A percentile compares a stretch with the other conserved stretches of the same genome.
Evolutionary conservation across 306 rosid genomes (phyloP).

Genomic region (Pueraria montana): DNA sequence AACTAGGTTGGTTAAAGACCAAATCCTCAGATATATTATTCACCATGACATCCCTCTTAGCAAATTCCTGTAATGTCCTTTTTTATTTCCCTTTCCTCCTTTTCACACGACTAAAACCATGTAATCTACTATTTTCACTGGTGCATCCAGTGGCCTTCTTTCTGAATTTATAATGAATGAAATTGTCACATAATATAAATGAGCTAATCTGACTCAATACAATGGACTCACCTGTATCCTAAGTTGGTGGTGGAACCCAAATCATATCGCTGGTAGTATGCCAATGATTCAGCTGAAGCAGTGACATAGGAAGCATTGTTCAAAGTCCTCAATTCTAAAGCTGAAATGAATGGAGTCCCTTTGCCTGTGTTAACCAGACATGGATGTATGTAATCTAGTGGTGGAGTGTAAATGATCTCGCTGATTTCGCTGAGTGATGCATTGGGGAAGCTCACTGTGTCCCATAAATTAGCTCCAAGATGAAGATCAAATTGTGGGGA

Average conservation of each 20-base stretch:
- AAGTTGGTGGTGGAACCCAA: conserved; percentile 38
- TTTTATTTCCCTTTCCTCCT: too few relatives aligned
- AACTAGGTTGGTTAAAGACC: background rate
- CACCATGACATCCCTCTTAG: too few relatives aligned
- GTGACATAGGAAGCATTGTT: conserved; percentile 38
- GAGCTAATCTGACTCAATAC: background rate
- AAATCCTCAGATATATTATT: background rate
- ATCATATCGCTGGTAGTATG: background rate
- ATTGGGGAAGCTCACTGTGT: conserved; percentile 31
- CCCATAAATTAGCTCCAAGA: conserved; percentile 61
- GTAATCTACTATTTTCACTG: too few relatives aligned
- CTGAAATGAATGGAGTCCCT: conserved; percentile 64
- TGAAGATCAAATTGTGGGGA: conserved; percentile 59
- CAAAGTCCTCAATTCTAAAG: conserved; percentile 60
- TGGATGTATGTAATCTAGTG: conserved; percentile 39
- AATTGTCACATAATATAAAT: background rate
- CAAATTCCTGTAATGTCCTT: background rate
- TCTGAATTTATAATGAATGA: background rate
- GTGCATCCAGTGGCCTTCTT: background rate
- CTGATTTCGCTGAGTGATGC: background rate
- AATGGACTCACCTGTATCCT: conserved; percentile 38
- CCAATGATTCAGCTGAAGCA: conserved; percentile 7
- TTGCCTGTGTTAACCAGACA: conserved; percentile 62
- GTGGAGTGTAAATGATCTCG: conserved; percentile 58
- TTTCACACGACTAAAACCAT: too few relatives aligned